Conservation (phyloP, 345 rosid species). For the Erucastrum elatum region DNA sequence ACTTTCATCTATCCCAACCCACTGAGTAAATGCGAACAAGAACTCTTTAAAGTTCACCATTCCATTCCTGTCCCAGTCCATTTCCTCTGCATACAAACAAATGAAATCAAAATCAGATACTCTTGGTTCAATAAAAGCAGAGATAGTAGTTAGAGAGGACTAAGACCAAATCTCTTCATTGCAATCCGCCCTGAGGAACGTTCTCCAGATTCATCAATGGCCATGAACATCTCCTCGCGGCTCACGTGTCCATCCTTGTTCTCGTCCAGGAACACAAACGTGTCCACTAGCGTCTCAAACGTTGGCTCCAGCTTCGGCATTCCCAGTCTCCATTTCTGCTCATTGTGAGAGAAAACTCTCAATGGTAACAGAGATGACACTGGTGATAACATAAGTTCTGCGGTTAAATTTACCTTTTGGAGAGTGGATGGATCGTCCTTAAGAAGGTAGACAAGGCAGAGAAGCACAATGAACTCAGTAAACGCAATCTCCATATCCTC, state of each 20-base stretch:
- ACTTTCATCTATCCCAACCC: slow-evolving; percentile 81
- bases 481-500: slow-evolving; percentile 77
- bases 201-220: slow-evolving; percentile 88
- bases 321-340: slow-evolving; percentile 64
- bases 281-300: slow-evolving; percentile 78
- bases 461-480: slow-evolving; percentile 89
- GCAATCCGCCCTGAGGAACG: slow-evolving; percentile 85
- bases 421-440: slow-evolving; percentile 64
- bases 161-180: slow-evolving; percentile 84
- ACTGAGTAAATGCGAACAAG: slow-evolving; percentile 81
- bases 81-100: slow-evolving; percentile 67
- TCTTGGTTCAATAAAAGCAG: not conserved
- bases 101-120: not conserved
- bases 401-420: slow-evolving; percentile 41
- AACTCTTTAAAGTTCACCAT: slow-evolving; percentile 93
- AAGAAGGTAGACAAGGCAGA: slow-evolving; percentile 87
- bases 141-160: not conserved
- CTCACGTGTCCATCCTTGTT: slow-evolving; percentile 88
- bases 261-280: slow-evolving; percentile 87
- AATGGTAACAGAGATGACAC: not conserved
- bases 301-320: slow-evolving; percentile 82
- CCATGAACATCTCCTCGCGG: slow-evolving; percentile 84
- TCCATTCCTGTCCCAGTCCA: slow-evolving; percentile 99
- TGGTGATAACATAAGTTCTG: not conserved
- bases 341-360: not conserved